Conservation (phyloP, 2,329 filamentous ascomycete species). For the Catunica adiposa region DNA sequence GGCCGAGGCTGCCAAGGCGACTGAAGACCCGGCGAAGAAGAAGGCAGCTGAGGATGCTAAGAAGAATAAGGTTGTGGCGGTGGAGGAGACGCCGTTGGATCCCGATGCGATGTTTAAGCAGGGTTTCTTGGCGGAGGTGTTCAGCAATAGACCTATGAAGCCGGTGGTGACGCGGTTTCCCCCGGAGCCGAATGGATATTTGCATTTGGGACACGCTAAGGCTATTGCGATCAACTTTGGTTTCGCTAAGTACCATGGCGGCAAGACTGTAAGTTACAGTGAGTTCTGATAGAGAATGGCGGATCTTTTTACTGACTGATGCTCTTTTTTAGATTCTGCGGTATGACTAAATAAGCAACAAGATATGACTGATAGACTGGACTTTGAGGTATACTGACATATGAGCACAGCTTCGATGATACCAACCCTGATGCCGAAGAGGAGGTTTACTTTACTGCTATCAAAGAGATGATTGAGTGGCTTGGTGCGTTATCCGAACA, state of each 20-base stretch:
- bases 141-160: conserved; percentile 46
- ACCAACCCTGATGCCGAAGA: conserved; percentile 92
- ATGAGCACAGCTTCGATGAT: conserved; percentile 56
- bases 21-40: conserved; percentile 25
- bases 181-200: conserved; percentile 80
- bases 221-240: conserved; percentile 95
- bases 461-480: conserved; percentile 77
- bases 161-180: conserved; percentile 58
- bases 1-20: conserved; percentile 18
- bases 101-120: conserved; percentile 61
- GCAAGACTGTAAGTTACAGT: conserved; percentile 29
- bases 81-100: conserved; percentile 26
- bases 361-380: no score
- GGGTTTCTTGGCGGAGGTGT: conserved; percentile 59
- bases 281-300: neutral
- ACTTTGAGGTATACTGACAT: conserved; percentile 2
- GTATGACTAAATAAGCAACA: conserved; percentile 3
- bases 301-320: neutral
- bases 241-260: conserved; percentile 71
- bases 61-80: conserved; percentile 14
- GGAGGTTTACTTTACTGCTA: conserved; percentile 76
- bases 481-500: conserved; percentile 31
- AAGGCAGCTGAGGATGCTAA: conserved; percentile 27
- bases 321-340: conserved; percentile 6
- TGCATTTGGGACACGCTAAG: conserved; percentile 89